phyloP scores from a whole-genome alignment of 768 basidiomycete species.

The Tephrocybe sp. region DNA sequence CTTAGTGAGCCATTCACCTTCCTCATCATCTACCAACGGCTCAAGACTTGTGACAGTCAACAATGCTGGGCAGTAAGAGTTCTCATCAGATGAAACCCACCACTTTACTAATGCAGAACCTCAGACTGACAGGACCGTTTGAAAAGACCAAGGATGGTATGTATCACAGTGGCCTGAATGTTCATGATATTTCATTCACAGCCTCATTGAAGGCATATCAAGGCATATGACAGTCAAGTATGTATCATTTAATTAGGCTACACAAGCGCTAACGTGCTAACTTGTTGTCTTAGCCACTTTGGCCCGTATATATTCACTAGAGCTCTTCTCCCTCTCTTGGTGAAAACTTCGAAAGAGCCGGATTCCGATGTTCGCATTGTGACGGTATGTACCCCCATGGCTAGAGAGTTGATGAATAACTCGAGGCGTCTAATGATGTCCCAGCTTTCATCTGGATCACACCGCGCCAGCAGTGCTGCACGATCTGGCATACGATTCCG shows the following conservation, averaged over 20 bases:
- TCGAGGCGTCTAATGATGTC: too few relatives aligned
- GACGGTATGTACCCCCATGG: constrained; percentile 17
- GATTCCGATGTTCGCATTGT: constrained; percentile 31
- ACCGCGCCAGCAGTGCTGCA: constrained; percentile 20
- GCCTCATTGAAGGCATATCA: constrained; percentile 10
- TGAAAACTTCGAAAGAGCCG: constrained; percentile 24
- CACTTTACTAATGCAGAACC: background rate
- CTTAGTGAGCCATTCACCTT: constrained; percentile 13
- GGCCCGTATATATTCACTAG: constrained; percentile 28
- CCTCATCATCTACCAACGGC: background rate
- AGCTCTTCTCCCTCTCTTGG: constrained; percentile 27
- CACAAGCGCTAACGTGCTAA: background rate
- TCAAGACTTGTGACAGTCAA: constrained; percentile 17
- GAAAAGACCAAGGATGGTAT: constrained; percentile 24
- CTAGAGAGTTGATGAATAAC: too few relatives aligned
- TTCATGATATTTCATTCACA: background rate
- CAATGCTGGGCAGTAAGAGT: constrained; percentile 23
- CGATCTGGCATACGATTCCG: constrained; percentile 25
- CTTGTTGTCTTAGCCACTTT: constrained; percentile 19
- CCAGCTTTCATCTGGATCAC: constrained; percentile 26
- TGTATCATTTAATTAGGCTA: constrained; percentile 6
- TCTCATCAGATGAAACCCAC: too few relatives aligned
- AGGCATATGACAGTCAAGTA: constrained; percentile 25
- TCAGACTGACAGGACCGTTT: constrained; percentile 18
- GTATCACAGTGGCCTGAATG: background rate